phyloP scores from a whole-genome alignment of 441 rosid species.

The Corymbia calophylla region DNA sequence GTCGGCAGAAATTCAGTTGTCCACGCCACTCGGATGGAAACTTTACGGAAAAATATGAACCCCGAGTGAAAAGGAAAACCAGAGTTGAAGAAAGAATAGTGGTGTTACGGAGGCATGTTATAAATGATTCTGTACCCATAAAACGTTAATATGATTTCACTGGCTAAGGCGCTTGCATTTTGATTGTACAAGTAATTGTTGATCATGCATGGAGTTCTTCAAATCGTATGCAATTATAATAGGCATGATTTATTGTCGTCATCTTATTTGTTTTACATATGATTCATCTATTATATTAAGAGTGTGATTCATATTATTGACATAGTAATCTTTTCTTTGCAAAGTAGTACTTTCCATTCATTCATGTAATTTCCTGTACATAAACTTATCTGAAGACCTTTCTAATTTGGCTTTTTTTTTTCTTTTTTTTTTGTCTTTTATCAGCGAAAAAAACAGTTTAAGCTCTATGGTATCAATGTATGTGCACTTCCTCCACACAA shows the following conservation, averaged over 20 bases:
- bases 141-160: background rate
- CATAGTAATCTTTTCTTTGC: background rate
- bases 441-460: background rate
- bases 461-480: background rate
- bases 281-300: background rate
- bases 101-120: background rate
- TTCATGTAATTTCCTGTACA: background rate
- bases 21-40: background rate
- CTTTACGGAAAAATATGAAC: background rate
- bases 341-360: background rate
- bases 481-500: background rate
- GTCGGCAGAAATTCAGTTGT: background rate
- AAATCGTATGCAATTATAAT: background rate
- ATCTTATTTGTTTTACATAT: background rate
- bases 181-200: background rate
- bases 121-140: background rate
- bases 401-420: background rate
- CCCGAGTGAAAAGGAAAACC: background rate
- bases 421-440: background rate
- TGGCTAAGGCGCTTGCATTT: background rate
- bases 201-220: background rate
- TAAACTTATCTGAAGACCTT: background rate
- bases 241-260: background rate
- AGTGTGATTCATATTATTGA: background rate
- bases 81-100: background rate